Percentiles rank a stretch among this genome's conserved stretches.
Conservation (phyloP, 306 rosid species). For the Casuarina glauca region DNA sequence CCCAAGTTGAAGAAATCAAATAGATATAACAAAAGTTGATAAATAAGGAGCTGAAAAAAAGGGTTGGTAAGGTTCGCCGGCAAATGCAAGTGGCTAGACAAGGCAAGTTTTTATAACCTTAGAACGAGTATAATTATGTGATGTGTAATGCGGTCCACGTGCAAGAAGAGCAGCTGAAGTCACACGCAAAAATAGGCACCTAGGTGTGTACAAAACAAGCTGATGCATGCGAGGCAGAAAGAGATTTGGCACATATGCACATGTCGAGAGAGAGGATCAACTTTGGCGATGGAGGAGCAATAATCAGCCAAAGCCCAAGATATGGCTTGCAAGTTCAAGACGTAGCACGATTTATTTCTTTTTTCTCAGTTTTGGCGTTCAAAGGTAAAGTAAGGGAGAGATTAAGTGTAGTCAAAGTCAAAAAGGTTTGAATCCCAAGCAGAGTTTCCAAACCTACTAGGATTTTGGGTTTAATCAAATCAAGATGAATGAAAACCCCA, state of each 20-base stretch:
- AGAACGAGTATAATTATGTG: neutral
- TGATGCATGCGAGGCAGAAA: constrained; percentile 27
- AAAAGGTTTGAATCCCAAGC: constrained; percentile 73
- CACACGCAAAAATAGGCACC: constrained; percentile 7
- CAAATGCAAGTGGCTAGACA: too few species aligned
- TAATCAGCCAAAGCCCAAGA: too few species aligned
- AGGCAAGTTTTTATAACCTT: too few species aligned
- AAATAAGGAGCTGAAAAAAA: too few species aligned
- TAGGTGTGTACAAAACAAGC: neutral
- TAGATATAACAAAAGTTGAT: too few species aligned
- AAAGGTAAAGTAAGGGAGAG: neutral
- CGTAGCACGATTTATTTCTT: neutral
- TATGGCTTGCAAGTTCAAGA: constrained; percentile 24
- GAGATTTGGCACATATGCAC: constrained; percentile 31
- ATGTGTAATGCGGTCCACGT: neutral
- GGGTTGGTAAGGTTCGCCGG: too few species aligned
- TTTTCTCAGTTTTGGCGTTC: neutral
- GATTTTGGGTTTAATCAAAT: constrained; percentile 46
- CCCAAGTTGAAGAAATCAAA: too few species aligned
- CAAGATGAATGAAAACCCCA: constrained; percentile 31
- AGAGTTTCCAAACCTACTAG: constrained; percentile 33
- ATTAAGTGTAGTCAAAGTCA: constrained; percentile 59
- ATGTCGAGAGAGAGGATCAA: constrained; percentile 16
- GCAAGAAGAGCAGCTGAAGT: neutral
- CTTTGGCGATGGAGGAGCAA: neutral